Percentiles rank a stretch among this genome's conserved stretches.
phyloP scores from a whole-genome alignment of 2,329 filamentous ascomycete species.

The Lecanosticta acicola region DNA sequence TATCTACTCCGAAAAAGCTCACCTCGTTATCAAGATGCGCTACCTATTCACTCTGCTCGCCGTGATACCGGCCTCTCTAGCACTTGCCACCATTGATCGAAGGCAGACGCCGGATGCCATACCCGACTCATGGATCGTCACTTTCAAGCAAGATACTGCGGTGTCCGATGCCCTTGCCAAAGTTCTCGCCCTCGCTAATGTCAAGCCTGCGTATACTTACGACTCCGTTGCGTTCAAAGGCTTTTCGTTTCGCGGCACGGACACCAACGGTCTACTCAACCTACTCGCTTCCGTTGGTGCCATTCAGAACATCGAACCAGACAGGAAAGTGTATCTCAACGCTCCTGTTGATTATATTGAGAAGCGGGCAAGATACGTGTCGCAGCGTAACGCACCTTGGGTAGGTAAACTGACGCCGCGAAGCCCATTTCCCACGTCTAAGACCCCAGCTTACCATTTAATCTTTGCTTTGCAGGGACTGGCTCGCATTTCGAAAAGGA shows the following conservation, averaged over 20 bases:
- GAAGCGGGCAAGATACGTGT: no score
- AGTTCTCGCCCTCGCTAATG: conserved; percentile 13
- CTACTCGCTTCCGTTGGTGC: conserved; percentile 28
- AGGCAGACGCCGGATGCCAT: no score
- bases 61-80: no score
- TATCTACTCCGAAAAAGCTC: no score
- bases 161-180: conserved; percentile 15
- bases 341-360: no score
- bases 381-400: conserved; percentile 37
- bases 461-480: no score
- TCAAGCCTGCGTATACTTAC: conserved; percentile 31
- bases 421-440: conserved; percentile 35
- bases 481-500: no score
- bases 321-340: conserved; percentile 35
- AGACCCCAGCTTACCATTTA: conserved; percentile 24
- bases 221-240: conserved; percentile 37
- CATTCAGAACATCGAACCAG: conserved; percentile 38
- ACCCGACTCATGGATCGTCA: conserved; percentile 22
- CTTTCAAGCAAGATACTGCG: conserved; percentile 14
- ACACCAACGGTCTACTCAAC: conserved; percentile 28
- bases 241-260: conserved; percentile 33
- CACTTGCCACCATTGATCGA: no score
- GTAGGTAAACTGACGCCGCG: conserved; percentile 40
- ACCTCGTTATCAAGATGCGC: no score
- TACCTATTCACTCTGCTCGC: no score